These are phyloP conservation scores for Coriaria nepalensis DNA, from an alignment of 306 rosid genomes.

Conservation along the genomic window DNA sequence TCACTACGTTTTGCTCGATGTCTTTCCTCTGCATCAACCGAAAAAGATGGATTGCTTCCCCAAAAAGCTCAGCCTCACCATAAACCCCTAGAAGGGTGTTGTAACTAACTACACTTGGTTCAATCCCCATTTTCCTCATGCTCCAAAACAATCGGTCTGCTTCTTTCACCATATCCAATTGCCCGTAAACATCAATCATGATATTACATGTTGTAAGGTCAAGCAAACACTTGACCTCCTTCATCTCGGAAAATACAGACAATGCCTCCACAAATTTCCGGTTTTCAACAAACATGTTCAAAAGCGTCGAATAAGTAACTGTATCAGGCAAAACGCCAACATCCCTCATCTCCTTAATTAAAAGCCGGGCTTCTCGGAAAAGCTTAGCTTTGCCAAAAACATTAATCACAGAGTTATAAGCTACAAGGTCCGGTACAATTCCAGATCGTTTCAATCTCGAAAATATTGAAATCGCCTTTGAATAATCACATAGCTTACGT, in stretches of 20 bases:
- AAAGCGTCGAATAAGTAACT: slow-evolving; percentile 63
- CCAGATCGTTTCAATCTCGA: slow-evolving; percentile 39
- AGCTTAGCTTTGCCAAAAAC: slow-evolving; percentile 86
- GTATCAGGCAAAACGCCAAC: slow-evolving; percentile 50
- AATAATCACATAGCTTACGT: slow-evolving; percentile 56
- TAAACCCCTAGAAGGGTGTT: slow-evolving; percentile 87
- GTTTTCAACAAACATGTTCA: slow-evolving; percentile 54
- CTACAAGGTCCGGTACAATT: slow-evolving; percentile 63
- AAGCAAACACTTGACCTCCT: slow-evolving; percentile 37
- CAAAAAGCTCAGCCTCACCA: slow-evolving; percentile 83
- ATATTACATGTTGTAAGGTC: slow-evolving; percentile 74
- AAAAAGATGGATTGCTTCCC: slow-evolving; percentile 83
- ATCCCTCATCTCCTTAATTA: slow-evolving; percentile 66
- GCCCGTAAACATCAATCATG: slow-evolving; percentile 97
- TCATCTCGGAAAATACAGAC: slow-evolving; percentile 70
- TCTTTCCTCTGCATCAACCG: slow-evolving; percentile 80
- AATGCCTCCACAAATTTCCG: slow-evolving; percentile 80
- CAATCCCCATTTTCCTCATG: slow-evolving; percentile 75
- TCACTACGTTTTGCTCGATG: slow-evolving; percentile 63
- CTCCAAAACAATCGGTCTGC: slow-evolving; percentile 91
- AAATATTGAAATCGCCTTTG: slow-evolving; percentile 80
- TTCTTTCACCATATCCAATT: slow-evolving; percentile 82
- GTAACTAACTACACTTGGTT: slow-evolving; percentile 78
- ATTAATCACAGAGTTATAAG: slow-evolving; percentile 69
- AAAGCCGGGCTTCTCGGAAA: slow-evolving; percentile 62